phyloP scores from a whole-genome alignment of 768 basidiomycete species.

The Termitomyces sp. region DNA sequence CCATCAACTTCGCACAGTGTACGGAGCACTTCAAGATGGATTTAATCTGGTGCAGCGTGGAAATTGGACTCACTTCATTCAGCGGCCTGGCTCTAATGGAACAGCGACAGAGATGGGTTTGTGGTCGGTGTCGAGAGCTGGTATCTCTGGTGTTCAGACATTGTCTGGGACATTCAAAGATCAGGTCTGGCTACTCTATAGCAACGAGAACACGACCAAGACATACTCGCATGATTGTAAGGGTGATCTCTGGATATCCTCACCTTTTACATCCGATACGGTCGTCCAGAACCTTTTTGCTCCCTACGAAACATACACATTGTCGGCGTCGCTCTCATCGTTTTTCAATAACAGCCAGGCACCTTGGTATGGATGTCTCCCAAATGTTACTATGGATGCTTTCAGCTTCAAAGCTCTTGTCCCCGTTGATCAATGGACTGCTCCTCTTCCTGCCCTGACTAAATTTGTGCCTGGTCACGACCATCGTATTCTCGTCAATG shows the following conservation, averaged over 20 bases:
- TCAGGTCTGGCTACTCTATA: slow-evolving; percentile 80
- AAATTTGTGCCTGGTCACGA: slow-evolving; percentile 87
- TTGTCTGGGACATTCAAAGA: slow-evolving; percentile 56
- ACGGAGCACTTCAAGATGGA: slow-evolving; percentile 79
- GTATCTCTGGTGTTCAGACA: slow-evolving; percentile 51
- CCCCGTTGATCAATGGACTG: slow-evolving; percentile 58
- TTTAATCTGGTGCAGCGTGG: slow-evolving; percentile 78
- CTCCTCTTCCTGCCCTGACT: slow-evolving; percentile 69
- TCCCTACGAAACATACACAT: slow-evolving; percentile 76
- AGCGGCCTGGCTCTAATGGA: slow-evolving; percentile 79
- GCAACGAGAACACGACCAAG: slow-evolving; percentile 76
- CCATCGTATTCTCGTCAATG: slow-evolving; percentile 51
- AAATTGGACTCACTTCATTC: slow-evolving; percentile 77
- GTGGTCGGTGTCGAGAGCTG: slow-evolving; percentile 74
- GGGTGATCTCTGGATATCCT: slow-evolving; percentile 62
- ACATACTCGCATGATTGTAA: slow-evolving; percentile 63
- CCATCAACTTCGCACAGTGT: slow-evolving; percentile 60
- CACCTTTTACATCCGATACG: slow-evolving; percentile 63
- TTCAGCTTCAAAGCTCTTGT: slow-evolving; percentile 84
- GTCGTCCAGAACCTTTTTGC: slow-evolving; percentile 70
- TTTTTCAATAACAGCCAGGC: slow-evolving; percentile 53
- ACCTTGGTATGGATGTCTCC: slow-evolving; percentile 75
- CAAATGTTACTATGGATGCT: slow-evolving; percentile 56
- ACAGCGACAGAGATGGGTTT: slow-evolving; percentile 84
- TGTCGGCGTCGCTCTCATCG: slow-evolving; percentile 59